Evolutionary conservation across 2,329 filamentous ascomycete genomes (phyloP), one percentile per base, ranked within the genome.

Genomic region (Didymella sp.): DNA sequence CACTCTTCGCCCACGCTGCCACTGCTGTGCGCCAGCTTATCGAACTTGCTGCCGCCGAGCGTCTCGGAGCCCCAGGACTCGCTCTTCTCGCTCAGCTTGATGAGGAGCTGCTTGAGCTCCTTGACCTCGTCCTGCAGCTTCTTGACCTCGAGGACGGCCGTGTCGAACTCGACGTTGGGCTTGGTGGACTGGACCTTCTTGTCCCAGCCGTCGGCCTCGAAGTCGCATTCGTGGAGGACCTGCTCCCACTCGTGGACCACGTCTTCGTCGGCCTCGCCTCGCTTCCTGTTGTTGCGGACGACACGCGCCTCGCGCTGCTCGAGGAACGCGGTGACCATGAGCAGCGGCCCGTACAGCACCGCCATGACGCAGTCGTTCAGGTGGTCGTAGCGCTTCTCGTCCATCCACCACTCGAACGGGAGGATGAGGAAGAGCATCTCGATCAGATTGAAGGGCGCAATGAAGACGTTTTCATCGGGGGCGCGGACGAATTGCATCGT

Each of bases 391-490:
- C 76, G 76, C 6, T 80, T 69, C 60, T 86, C 85, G n/a, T 85
- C 79, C 81, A 99, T 84, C 95, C 94, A 99, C 95, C 95, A 99
- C 80, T 98, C 95, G 50, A 96, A 88, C 0, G 91, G 91, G 0
- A 96, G 71, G 35, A 90, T 85, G 3, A 97, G 84, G 59, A 85
- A 80, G 59, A 96, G 82, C 17, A 98, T 87, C 75, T 99, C 95
- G 58, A 99, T 85, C 2, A 99, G 83, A 74, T 99, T 99, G 77
- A 99, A 90, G 0, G 95, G 95, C 0, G 95, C 88, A 69, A 99
- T 96, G 78, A 95, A 99, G 52, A 99, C 95, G 67, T 99, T 99
- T 76, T 99, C 95, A 68, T 99, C 95, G 0, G 95, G 95, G 0
- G 95, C 95, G 45, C 95, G 91, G 17, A 98, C 91, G 70, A 97